Percentiles rank a stretch among this genome's conserved stretches.
phyloP scores from a whole-genome alignment of 192 early-diverging fungal species.

The Backusella tarrabulga region DNA sequence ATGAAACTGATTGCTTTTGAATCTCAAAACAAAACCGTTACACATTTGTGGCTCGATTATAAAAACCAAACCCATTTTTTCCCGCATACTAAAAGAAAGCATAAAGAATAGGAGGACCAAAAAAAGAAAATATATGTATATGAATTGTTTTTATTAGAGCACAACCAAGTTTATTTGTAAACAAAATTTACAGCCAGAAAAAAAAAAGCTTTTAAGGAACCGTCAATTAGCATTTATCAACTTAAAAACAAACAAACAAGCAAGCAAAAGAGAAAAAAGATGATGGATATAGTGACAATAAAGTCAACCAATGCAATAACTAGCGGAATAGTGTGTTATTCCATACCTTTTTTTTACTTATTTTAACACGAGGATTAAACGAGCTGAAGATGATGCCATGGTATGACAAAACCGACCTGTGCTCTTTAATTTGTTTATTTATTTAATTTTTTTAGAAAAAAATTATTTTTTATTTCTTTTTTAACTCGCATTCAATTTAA shows the following conservation, averaged over 20 bases:
- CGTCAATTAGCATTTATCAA: neutral
- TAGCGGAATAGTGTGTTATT: neutral
- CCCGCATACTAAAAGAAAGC: neutral
- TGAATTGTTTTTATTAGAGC: neutral
- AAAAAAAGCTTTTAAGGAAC: neutral
- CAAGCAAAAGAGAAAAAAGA: neutral
- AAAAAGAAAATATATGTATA: neutral
- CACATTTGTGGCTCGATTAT: neutral
- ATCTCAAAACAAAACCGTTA: neutral
- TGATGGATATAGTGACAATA: neutral
- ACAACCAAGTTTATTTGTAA: neutral
- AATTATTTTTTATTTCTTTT: neutral
- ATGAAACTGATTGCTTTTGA: neutral
- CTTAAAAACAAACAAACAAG: neutral
- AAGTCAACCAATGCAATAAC: neutral
- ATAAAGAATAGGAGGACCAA: neutral
- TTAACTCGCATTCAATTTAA: neutral
- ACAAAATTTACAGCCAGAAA: neutral
- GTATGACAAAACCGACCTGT: neutral
- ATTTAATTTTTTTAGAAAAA: neutral
- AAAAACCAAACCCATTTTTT: neutral
- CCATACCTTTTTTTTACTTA: neutral
- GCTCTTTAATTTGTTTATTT: neutral
- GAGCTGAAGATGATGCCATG: neutral
- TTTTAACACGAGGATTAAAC: slow-evolving; percentile 4